A percentile compares a stretch with the other conserved stretches of the same genome.
Evolutionary conservation across 2,329 filamentous ascomycete species (phyloP).

Genomic region (Fusarium citri): DNA sequence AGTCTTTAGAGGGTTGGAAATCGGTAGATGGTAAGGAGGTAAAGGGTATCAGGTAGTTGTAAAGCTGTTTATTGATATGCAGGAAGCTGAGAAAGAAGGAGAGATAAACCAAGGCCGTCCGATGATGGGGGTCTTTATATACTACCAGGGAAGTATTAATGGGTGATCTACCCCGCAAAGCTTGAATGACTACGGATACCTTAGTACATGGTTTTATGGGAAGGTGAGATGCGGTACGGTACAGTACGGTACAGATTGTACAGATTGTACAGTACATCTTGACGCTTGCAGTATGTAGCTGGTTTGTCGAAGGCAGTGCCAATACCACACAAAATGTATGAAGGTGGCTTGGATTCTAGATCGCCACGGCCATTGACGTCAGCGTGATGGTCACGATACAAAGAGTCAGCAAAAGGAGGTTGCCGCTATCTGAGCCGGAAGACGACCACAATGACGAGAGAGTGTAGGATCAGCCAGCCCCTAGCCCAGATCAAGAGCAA

Average conservation of each 20-base stretch:
- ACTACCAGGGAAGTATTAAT: constrained; percentile 12
- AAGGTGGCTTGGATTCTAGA: constrained; percentile 35
- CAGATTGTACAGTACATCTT: background rate
- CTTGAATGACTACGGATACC: constrained; percentile 16
- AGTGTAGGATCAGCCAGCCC: constrained; percentile 34
- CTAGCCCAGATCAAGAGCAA: background rate
- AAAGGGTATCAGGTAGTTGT: background rate
- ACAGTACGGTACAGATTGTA: background rate
- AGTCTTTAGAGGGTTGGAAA: background rate
- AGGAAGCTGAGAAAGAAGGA: background rate
- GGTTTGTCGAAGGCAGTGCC: constrained; percentile 1
- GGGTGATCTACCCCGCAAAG: constrained; percentile 47
- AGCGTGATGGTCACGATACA: constrained; percentile 46
- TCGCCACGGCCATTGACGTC: constrained; percentile 45
- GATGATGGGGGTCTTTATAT: constrained; percentile 33
- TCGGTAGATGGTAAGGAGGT: background rate
- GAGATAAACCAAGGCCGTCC: background rate
- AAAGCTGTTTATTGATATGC: background rate
- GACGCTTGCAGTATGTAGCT: background rate
- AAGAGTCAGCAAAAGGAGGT: constrained; percentile 14
- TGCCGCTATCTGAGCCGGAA: constrained; percentile 18
- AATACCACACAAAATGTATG: constrained; percentile 12
- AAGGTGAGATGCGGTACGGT: background rate
- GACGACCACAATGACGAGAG: constrained; percentile 28
- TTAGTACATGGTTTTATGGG: background rate